A percentile compares a stretch with the other conserved stretches of the same genome.
Evolutionary conservation across 1,284 basidiomycete genomes (phyloP).

Genomic region (Tilletia walkeri): DNA sequence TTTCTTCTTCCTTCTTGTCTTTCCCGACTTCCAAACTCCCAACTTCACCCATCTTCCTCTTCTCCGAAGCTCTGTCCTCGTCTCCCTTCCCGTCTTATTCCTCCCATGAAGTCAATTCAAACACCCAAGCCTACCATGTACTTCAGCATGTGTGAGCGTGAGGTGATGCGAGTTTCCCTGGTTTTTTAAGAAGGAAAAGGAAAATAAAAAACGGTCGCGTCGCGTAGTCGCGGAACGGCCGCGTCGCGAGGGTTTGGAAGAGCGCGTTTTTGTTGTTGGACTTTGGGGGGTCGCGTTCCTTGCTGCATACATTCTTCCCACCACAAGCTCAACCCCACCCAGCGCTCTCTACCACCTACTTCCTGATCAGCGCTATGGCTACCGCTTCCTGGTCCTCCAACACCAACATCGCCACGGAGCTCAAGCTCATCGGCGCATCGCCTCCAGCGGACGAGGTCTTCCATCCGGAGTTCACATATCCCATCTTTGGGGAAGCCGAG

Average conservation of each 20-base stretch:
- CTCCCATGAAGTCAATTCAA: background rate
- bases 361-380: conserved; percentile 1
- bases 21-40: background rate
- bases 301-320: background rate
- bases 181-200: too few species aligned
- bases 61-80: background rate
- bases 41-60: background rate
- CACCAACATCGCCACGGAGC: conserved; percentile 41
- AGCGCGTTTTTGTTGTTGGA: too few species aligned
- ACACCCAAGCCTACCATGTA: too few species aligned
- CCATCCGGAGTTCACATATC: conserved; percentile 51
- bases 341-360: background rate
- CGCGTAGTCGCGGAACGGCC: too few species aligned
- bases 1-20: background rate
- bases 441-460: conserved; percentile 33
- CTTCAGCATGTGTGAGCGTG: too few species aligned
- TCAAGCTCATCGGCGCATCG: conserved; percentile 39
- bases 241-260: too few species aligned
- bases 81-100: background rate
- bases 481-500: conserved; percentile 90
- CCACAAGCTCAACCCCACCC: background rate
- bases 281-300: too few species aligned
- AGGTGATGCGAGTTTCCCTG: too few species aligned
- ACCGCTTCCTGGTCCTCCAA: conserved; percentile 35
- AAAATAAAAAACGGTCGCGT: too few species aligned